Evolutionary conservation across 2,329 filamentous ascomycete species (phyloP).

Genomic region (Sporothrix humicola): DNA sequence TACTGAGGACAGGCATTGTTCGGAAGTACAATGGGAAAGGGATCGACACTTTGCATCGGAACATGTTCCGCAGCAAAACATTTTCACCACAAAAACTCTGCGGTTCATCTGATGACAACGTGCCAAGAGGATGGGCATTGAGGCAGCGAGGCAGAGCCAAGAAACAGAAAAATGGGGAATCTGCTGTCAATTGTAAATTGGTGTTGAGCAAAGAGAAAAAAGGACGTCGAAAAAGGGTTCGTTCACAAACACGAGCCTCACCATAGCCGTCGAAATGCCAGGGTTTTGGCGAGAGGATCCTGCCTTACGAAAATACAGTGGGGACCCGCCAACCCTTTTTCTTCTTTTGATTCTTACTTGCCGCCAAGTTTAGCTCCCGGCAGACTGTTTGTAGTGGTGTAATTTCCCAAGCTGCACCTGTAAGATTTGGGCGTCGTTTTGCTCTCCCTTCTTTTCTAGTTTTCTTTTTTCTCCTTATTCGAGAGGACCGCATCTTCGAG

Average conservation of each 20-base stretch:
- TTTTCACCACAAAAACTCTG: not conserved
- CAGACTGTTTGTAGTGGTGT: not conserved
- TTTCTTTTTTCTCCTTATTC: not conserved
- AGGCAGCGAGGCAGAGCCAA: conserved; percentile 21
- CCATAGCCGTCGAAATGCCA: not conserved
- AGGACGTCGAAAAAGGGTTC: not conserved
- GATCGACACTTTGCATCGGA: conserved; percentile 2
- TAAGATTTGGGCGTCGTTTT: conserved; percentile 1
- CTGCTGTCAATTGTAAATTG: not conserved
- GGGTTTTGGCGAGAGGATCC: not conserved
- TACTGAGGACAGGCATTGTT: not conserved
- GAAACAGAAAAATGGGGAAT: conserved; percentile 10
- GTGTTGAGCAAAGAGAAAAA: not conserved
- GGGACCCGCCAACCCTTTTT: not conserved
- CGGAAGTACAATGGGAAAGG: not conserved
- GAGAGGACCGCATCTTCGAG: not conserved
- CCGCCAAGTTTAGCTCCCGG: conserved; percentile 9
- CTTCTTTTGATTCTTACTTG: not conserved
- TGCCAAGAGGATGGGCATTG: conserved; percentile 20
- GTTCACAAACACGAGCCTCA: not conserved
- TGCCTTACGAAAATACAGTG: conserved; percentile 5
- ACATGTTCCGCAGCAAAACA: conserved; percentile 20
- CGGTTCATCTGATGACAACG: not conserved
- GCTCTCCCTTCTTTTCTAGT: not conserved
- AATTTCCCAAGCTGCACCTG: conserved; percentile 12